phyloP scores from a whole-genome alignment of 2,329 filamentous ascomycete species.

The Penicillium sp. region DNA sequence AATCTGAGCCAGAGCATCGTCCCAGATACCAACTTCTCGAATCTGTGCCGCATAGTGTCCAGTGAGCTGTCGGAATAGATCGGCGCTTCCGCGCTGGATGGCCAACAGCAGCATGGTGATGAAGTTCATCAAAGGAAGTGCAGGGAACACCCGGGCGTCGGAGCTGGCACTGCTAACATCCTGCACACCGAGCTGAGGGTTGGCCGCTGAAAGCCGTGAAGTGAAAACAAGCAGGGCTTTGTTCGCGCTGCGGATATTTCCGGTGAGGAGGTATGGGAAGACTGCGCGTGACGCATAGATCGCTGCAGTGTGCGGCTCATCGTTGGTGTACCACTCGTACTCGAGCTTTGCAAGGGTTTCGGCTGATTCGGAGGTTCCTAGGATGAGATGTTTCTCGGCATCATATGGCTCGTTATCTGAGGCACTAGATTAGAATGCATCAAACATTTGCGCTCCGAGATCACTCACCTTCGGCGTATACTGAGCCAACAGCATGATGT shows the following conservation, averaged over 20 bases:
- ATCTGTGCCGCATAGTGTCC: constrained; percentile 78
- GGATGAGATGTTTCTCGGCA: constrained; percentile 81
- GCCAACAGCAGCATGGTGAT: constrained; percentile 79
- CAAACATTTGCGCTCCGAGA: neutral
- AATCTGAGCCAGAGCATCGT: constrained; percentile 77
- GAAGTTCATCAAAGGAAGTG: constrained; percentile 93
- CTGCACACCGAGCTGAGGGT: constrained; percentile 68
- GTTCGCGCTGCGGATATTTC: constrained; percentile 86
- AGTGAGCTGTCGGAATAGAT: constrained; percentile 77
- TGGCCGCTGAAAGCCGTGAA: constrained; percentile 56
- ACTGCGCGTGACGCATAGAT: constrained; percentile 82
- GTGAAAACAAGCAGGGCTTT: constrained; percentile 76
- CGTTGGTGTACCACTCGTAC: constrained; percentile 89
- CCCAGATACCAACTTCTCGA: constrained; percentile 74
- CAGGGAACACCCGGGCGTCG: constrained; percentile 80
- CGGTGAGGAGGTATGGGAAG: constrained; percentile 84
- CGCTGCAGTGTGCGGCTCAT: constrained; percentile 82
- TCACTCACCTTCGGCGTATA: constrained; percentile 72
- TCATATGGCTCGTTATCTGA: constrained; percentile 86
- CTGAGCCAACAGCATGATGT: constrained; percentile 82
- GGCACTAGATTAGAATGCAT: constrained; percentile 13
- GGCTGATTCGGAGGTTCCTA: constrained; percentile 86
- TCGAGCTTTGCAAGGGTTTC: constrained; percentile 78
- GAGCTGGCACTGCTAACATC: constrained; percentile 71
- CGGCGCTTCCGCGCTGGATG: constrained; percentile 72